These are phyloP conservation scores for Xylaria sp. DNA, from an alignment of 2,329 filamentous ascomycete genomes.

Conservation along the genomic window DNA sequence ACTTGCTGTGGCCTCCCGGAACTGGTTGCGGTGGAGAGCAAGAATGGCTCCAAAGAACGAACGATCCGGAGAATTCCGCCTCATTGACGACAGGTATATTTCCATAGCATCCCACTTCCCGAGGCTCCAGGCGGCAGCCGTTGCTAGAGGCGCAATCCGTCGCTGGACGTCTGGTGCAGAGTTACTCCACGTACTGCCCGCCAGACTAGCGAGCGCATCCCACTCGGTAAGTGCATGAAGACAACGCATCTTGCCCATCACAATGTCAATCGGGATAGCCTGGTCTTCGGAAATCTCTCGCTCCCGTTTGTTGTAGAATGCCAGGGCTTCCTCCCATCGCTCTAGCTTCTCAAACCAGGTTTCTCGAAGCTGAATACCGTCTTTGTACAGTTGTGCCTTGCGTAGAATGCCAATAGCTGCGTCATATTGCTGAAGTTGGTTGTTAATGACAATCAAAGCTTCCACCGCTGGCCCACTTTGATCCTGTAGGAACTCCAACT, in stretches of 20 bases:
- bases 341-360: constrained; percentile 99
- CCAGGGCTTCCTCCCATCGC: constrained; percentile 95
- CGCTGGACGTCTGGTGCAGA: constrained; percentile 88
- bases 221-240: constrained; percentile 96
- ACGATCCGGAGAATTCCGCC: constrained; percentile 89
- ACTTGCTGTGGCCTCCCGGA: constrained; percentile 87
- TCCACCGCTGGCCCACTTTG: constrained; percentile 96
- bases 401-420: constrained; percentile 97
- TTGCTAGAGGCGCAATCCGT: constrained; percentile 91
- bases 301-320: constrained; percentile 91
- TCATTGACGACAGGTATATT: constrained; percentile 94
- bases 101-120: constrained; percentile 99
- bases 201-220: constrained; percentile 89
- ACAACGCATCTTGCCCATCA: constrained; percentile 99
- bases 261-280: constrained; percentile 83
- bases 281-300: constrained; percentile 69
- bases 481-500: constrained; percentile 97
- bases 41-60: constrained; percentile 98
- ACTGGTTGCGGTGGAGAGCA: constrained; percentile 94
- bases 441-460: constrained; percentile 98
- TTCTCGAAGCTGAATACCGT: constrained; percentile 92
- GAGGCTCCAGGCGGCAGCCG: constrained; percentile 94
- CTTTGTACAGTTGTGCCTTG: constrained; percentile 94
- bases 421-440: constrained; percentile 97
- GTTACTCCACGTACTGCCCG: constrained; percentile 93